phyloP scores from a whole-genome alignment of 2,329 filamentous ascomycete genomes.

The Epichloe gansuensis region DNA sequence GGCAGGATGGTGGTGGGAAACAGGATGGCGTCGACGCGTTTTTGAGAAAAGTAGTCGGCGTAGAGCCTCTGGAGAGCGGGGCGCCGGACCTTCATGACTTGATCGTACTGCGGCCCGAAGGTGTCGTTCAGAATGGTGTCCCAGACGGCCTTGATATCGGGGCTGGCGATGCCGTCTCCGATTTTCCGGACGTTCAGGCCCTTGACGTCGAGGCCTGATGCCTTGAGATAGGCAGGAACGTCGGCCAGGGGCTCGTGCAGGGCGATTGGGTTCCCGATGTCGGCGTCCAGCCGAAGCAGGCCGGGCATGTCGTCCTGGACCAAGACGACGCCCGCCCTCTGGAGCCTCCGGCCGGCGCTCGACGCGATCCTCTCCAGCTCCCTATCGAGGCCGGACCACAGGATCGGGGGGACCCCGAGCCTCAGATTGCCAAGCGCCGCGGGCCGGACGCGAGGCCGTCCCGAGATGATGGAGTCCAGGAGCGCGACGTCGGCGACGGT shows the following conservation, averaged over 20 bases:
- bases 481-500: conserved; percentile 54
- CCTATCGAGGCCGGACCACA: conserved; percentile 9
- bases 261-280: conserved; percentile 3
- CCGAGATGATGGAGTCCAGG: conserved; percentile 49
- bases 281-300: conserved; percentile 5
- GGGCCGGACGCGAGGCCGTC: conserved; percentile 18
- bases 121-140: conserved; percentile 1
- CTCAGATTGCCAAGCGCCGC: conserved; percentile 4
- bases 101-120: conserved; percentile 2
- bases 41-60: conserved; percentile 5
- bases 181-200: conserved; percentile 4
- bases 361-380: conserved; percentile 4
- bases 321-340: conserved; percentile 6
- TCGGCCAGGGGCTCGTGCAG: conserved; percentile 6
- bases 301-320: conserved; percentile 8
- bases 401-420: conserved; percentile 8
- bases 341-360: conserved; percentile 2
- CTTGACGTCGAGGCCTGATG: background rate
- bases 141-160: background rate
- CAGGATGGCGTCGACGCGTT: conserved; percentile 7
- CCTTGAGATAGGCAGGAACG: conserved; percentile 7
- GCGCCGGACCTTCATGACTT: conserved; percentile 7
- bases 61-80: conserved; percentile 9
- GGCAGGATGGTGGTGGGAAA: conserved; percentile 10
- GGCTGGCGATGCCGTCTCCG: conserved; percentile 3